Conservation (phyloP, 2,329 filamentous ascomycete species). For the Lecanosticta acicola region DNA sequence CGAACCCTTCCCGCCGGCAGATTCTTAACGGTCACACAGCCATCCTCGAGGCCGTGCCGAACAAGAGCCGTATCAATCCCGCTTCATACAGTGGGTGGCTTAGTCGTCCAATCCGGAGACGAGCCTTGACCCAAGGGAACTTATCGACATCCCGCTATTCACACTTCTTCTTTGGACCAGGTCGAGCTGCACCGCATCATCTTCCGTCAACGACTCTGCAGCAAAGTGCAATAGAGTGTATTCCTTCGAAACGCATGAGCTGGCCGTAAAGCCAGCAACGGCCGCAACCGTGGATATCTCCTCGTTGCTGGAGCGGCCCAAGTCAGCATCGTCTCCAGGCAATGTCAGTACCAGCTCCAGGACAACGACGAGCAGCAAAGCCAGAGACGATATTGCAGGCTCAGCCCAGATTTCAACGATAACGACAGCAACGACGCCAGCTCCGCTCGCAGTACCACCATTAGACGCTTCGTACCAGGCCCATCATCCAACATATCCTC, state of each 20-base stretch:
- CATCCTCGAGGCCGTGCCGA: slow-evolving; percentile 4
- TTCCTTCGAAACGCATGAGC: slow-evolving; percentile 31
- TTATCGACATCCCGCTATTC: neutral
- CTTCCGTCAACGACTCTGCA: neutral
- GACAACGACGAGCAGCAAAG: slow-evolving; percentile 25
- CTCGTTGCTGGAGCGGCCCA: slow-evolving; percentile 71
- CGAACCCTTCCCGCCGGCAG: neutral
- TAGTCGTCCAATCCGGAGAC: slow-evolving; percentile 1
- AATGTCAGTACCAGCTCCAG: slow-evolving; percentile 39
- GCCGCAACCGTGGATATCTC: slow-evolving; percentile 91
- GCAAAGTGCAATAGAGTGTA: no score
- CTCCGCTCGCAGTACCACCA: slow-evolving; percentile 19
- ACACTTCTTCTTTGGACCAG: no score
- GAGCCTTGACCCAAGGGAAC: slow-evolving; percentile 1
- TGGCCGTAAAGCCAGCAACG: slow-evolving; percentile 39
- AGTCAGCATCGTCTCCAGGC: slow-evolving; percentile 60
- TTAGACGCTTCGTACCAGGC: slow-evolving; percentile 16
- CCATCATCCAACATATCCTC: slow-evolving; percentile 18
- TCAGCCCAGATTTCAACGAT: slow-evolving; percentile 19
- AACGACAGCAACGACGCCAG: slow-evolving; percentile 21
- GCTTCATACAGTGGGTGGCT: slow-evolving; percentile 7
- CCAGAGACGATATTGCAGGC: slow-evolving; percentile 20
- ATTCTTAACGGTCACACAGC: neutral
- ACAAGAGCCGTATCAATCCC: slow-evolving; percentile 12
- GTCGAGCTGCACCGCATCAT: neutral